Percentiles rank a stretch among this genome's conserved stretches.
phyloP scores from a whole-genome alignment of 2,329 filamentous ascomycete genomes.

The Coniochaeta sp. region DNA sequence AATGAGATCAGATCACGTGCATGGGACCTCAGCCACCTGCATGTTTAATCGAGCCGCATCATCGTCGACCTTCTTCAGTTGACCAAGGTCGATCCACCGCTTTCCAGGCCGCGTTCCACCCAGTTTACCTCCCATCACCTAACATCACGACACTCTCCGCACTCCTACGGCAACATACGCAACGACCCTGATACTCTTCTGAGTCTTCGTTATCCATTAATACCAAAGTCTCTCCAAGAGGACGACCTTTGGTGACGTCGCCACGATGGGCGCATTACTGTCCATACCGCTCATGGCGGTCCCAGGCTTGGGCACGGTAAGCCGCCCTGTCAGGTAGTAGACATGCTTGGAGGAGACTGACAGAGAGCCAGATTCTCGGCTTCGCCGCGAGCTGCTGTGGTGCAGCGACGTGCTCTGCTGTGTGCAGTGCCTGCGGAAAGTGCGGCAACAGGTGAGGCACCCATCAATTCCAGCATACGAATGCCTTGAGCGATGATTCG shows the following conservation, averaged over 20 bases:
- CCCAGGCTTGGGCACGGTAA: conserved; percentile 66
- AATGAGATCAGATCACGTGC: neutral
- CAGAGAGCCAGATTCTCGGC: conserved; percentile 55
- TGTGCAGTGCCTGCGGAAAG: conserved; percentile 93
- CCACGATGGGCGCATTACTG: conserved; percentile 78
- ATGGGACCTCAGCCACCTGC: neutral
- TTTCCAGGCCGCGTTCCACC: no score
- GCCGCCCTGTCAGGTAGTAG: conserved; percentile 21
- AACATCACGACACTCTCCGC: neutral
- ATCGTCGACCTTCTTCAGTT: no score
- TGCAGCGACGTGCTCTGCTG: conserved; percentile 90
- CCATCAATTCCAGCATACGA: neutral
- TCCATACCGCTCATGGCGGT: conserved; percentile 85
- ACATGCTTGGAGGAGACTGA: neutral
- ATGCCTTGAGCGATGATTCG: neutral
- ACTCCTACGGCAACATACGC: neutral
- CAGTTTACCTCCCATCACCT: no score
- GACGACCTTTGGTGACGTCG: neutral
- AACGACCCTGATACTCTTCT: neutral
- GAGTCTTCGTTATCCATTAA: neutral
- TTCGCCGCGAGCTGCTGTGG: conserved; percentile 89
- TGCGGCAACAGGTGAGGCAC: conserved; percentile 77
- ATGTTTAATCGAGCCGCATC: no score
- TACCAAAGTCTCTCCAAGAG: neutral
- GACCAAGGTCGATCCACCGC: neutral